These are phyloP conservation scores for Leishmania martiniquensis DNA, from an alignment of 208 protist genomes.

Conservation along the genomic window DNA sequence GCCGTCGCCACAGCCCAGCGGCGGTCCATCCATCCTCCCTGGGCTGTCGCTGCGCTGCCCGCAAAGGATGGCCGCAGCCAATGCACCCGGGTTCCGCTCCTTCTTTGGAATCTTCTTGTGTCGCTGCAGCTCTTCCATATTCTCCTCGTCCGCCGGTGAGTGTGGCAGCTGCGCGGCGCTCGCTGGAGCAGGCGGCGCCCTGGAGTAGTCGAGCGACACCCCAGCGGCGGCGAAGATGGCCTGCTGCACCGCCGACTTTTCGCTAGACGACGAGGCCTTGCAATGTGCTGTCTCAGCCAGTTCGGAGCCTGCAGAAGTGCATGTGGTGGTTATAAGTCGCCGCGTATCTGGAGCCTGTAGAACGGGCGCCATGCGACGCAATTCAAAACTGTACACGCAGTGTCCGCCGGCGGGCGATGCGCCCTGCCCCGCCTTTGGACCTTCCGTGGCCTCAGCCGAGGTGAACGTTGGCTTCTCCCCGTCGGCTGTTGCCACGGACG, in stretches of 20 bases:
- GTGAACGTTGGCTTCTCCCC: conserved; percentile 9
- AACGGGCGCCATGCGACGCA: conserved; percentile 87
- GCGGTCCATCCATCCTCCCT: not conserved
- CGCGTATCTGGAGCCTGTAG: conserved; percentile 2
- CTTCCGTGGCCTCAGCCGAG: not conserved
- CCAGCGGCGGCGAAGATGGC: conserved; percentile 46
- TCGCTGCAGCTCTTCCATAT: conserved; percentile 36
- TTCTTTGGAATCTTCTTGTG: conserved; percentile 49
- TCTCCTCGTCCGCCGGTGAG: conserved; percentile 44
- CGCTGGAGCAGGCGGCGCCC: conserved; percentile 11
- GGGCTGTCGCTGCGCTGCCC: not conserved
- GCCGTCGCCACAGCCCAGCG: not conserved
- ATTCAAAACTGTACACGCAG: conserved; percentile 87
- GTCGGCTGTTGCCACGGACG: conserved; percentile 13
- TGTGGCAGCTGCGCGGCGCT: conserved; percentile 27
- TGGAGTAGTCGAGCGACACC: conserved; percentile 58
- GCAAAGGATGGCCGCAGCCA: not conserved
- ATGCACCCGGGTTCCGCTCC: conserved; percentile 34
- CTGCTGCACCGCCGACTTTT: conserved; percentile 11
- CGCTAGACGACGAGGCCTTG: not conserved
- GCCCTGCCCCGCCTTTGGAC: not conserved
- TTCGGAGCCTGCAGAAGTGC: not conserved
- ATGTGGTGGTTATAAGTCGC: not conserved
- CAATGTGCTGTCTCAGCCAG: not conserved
- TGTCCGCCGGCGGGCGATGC: not conserved